These are phyloP conservation scores for Apophysomyces ossiformis DNA, from an alignment of 371 early-diverging fungal species.

Conservation along the genomic window DNA sequence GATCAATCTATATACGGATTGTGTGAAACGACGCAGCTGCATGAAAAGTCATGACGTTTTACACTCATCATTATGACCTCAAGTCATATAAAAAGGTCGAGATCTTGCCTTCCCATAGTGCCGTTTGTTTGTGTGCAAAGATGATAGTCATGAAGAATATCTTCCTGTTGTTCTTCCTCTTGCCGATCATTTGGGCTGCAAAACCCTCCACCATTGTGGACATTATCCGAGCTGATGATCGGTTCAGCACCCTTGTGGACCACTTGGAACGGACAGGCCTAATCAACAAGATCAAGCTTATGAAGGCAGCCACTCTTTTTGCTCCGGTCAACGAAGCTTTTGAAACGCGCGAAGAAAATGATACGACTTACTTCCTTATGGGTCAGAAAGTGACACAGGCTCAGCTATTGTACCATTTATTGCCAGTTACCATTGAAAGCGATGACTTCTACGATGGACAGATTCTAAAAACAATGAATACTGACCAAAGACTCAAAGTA, in stretches of 20 bases:
- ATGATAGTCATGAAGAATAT: slow-evolving; percentile 12
- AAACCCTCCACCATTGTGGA: slow-evolving; percentile 22
- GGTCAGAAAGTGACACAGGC: slow-evolving; percentile 38
- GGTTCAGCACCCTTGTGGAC: slow-evolving; percentile 30
- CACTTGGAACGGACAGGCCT: slow-evolving; percentile 31
- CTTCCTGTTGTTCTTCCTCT: not conserved
- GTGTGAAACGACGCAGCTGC: not conserved
- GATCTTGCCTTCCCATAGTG: not conserved
- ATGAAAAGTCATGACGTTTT: slow-evolving; percentile 2
- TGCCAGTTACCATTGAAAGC: slow-evolving; percentile 29
- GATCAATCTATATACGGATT: not conserved
- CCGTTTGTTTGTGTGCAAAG: not conserved
- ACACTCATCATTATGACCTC: not conserved
- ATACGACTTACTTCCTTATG: slow-evolving; percentile 30
- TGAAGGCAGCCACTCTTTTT: slow-evolving; percentile 53
- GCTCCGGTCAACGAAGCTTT: slow-evolving; percentile 63
- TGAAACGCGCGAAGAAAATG: slow-evolving; percentile 22
- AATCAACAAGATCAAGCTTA: slow-evolving; percentile 26
- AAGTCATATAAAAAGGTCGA: not conserved
- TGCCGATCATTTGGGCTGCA: slow-evolving; percentile 1
- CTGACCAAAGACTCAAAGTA: slow-evolving; percentile 40
- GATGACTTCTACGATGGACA: slow-evolving; percentile 43
- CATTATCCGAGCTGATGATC: slow-evolving; percentile 30
- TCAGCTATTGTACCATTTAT: slow-evolving; percentile 50
- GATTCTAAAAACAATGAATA: slow-evolving; percentile 48